phyloP scores from a whole-genome alignment of 768 basidiomycete species.

The Rhodocollybia butyracea region DNA sequence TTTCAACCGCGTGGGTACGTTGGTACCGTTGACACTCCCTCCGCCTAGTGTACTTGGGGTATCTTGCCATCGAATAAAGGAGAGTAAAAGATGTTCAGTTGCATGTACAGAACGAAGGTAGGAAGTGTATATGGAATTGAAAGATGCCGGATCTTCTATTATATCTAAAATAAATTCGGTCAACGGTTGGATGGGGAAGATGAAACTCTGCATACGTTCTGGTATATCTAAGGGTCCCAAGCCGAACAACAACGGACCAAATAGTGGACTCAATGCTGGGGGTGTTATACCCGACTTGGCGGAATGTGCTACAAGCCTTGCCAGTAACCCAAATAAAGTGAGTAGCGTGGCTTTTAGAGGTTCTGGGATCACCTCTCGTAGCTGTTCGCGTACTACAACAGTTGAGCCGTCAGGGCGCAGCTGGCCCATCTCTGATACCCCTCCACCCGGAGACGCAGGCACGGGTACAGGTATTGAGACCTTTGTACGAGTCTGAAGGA shows the following conservation, averaged over 20 bases:
- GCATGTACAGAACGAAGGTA: constrained; percentile 87
- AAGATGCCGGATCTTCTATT: constrained; percentile 13
- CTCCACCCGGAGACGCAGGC: too few relatives aligned
- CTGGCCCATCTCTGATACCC: too few relatives aligned
- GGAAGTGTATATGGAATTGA: constrained; percentile 56
- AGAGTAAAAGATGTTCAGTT: constrained; percentile 89
- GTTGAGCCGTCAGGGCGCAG: too few relatives aligned
- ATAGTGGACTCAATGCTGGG: constrained; percentile 85
- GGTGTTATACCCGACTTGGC: constrained; percentile 87
- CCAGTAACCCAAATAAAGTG: constrained; percentile 73
- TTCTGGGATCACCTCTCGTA: constrained; percentile 44
- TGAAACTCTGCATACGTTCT: not conserved
- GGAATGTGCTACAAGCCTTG: constrained; percentile 80
- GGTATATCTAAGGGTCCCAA: constrained; percentile 32
- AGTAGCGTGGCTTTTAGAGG: constrained; percentile 57
- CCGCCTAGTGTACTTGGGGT: constrained; percentile 36
- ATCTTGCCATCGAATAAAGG: constrained; percentile 84
- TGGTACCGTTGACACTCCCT: constrained; percentile 46
- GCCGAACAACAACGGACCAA: constrained; percentile 88
- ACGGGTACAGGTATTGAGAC: not conserved
- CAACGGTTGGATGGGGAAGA: not conserved
- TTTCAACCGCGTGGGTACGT: constrained; percentile 79
- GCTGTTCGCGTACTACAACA: too few relatives aligned
- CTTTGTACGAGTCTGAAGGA: constrained; percentile 34
- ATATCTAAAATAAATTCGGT: too few relatives aligned